Evolutionary conservation across 805 yeast genomes (phyloP), one percentile per base, ranked within the genome.

Genomic region (Hyphopichia homilentoma): DNA sequence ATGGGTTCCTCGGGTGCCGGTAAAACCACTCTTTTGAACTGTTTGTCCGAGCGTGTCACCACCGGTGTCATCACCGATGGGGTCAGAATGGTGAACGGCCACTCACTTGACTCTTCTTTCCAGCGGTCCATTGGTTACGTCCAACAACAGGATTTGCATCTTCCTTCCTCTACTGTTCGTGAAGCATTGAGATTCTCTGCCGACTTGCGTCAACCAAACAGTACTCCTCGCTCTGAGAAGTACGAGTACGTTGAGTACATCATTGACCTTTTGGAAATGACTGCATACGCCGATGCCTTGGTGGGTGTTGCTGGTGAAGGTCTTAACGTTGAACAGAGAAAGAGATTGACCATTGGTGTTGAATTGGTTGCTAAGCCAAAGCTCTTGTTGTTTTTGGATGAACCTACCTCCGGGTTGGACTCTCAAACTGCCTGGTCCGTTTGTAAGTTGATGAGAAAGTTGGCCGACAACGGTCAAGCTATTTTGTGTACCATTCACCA

Each of bases 1-100:
- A 82, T 83, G 89, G 93, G 93, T 49, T 84, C 81, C 33, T 83
- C 90, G 21, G 93, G 93, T 63, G 93, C 93, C 28, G 93, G 93
- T 64, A 83, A 83, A 50, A 83, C 93, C 16, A 84, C 90, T 3
- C 63, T 83, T 36, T 66, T 84, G 46, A 82, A 83, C 55, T 79
- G 81, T 44, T 68, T 84, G 39, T 79, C 87, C 15, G 84, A 79
- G 49, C 73, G 90, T 55, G 74, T 81, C 34, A 73, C 79, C 26
- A 65, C 74, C 53, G 93, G 90, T 58, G 78, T 76, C 12, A 74
- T 83, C 25, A 73, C 86, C 23, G 84, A 85, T 47, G 83, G 80
- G 47, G 71, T 38, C 25, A 46, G 66, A 44, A 47, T 80, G 53
- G 89, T 83, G 16, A 81, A 84, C 52, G 88, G 87, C 34, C 68